Conservation (phyloP, 2,329 filamentous ascomycete species). For the Neonectria punicea region DNA sequence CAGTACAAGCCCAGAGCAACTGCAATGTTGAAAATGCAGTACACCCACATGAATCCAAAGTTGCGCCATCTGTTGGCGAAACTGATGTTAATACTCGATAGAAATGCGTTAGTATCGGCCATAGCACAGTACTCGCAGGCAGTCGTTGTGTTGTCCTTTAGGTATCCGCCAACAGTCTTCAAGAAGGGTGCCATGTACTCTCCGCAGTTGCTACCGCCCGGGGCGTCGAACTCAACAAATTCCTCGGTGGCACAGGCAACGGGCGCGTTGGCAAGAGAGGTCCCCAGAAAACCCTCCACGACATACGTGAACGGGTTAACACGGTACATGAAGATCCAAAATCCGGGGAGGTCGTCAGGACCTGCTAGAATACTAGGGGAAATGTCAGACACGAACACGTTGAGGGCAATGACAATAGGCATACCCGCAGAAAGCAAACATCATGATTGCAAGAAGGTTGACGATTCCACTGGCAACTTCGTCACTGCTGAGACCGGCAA, state of each 20-base stretch:
- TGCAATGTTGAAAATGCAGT: slow-evolving; percentile 62
- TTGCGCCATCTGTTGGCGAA: slow-evolving; percentile 66
- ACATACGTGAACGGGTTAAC: slow-evolving; percentile 81
- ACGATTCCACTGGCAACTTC: slow-evolving; percentile 73
- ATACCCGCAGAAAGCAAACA: slow-evolving; percentile 73
- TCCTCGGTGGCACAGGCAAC: slow-evolving; percentile 74
- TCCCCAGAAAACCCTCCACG: slow-evolving; percentile 72
- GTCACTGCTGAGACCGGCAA: slow-evolving; percentile 70
- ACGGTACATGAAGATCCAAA: slow-evolving; percentile 84
- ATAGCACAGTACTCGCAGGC: slow-evolving; percentile 61
- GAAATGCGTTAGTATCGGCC: slow-evolving; percentile 52
- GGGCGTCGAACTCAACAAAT: slow-evolving; percentile 69
- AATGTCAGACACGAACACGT: slow-evolving; percentile 3
- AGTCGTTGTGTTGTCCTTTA: slow-evolving; percentile 48
- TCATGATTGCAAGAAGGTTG: slow-evolving; percentile 71
- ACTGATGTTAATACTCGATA: slow-evolving; percentile 54
- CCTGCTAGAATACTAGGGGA: slow-evolving; percentile 67
- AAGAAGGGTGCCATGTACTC: slow-evolving; percentile 65
- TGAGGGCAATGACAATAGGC: slow-evolving; percentile 41
- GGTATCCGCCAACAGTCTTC: slow-evolving; percentile 55
- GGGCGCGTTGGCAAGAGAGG: slow-evolving; percentile 68
- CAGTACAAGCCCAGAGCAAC: slow-evolving; percentile 63
- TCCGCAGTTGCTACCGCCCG: slow-evolving; percentile 62
- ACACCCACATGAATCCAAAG: slow-evolving; percentile 65
- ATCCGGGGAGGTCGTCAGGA: slow-evolving; percentile 70